Evolutionary conservation across 176 grass and related monocot genomes (phyloP).

Genomic region (Eleusine indica): DNA sequence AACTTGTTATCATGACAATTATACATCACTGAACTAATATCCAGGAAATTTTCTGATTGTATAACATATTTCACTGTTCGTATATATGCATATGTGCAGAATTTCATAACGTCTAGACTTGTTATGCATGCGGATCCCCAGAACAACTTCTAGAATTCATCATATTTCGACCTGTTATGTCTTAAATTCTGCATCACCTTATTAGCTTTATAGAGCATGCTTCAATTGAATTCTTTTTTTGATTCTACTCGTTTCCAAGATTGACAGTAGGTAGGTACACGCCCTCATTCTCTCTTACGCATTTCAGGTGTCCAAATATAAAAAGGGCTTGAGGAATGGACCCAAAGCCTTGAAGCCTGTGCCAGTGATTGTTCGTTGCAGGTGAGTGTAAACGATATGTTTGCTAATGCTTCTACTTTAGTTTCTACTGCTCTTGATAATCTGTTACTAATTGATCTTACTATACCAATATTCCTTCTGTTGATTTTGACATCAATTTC

Average conservation of each 20-base stretch:
- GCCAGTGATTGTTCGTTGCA: conserved; percentile 94
- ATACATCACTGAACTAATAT: not conserved
- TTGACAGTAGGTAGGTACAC: not conserved
- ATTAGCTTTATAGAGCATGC: not conserved
- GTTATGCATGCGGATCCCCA: not conserved
- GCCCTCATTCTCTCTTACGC: conserved; percentile 10
- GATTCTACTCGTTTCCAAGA: not conserved
- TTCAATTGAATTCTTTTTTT: not conserved
- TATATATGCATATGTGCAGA: no score
- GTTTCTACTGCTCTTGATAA: not conserved
- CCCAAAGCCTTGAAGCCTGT: conserved; percentile 89
- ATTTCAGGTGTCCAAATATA: conserved; percentile 79
- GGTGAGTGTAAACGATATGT: conserved; percentile 46
- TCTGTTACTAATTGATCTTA: not conserved
- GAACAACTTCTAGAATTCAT: not conserved
- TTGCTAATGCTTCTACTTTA: conserved; percentile 22
- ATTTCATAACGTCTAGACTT: no score
- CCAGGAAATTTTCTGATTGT: not conserved
- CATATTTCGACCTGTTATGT: not conserved
- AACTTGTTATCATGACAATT: not conserved
- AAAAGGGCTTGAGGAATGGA: conserved; percentile 88
- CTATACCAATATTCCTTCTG: not conserved
- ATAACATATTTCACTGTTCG: not conserved
- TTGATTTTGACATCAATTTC: not conserved
- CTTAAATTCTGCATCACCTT: not conserved